Percentiles rank a stretch among this genome's conserved stretches.
Evolutionary conservation across 108 stramenopile species (phyloP).

Genomic region (Chaetoceros tenuissimus): DNA sequence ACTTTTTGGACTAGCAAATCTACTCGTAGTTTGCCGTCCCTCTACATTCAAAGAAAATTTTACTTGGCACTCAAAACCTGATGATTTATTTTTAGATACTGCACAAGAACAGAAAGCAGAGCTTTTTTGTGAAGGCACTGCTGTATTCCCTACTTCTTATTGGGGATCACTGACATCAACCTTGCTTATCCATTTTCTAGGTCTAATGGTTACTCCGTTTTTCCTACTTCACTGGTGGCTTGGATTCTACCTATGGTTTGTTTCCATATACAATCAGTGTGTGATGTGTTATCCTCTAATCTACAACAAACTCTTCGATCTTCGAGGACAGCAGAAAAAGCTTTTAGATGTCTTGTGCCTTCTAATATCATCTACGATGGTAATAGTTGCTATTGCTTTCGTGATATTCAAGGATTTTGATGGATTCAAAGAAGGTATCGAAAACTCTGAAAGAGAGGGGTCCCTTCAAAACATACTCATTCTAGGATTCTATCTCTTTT

Average conservation of each 20-base stretch:
- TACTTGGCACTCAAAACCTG: background rate
- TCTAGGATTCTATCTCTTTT: conserved; percentile 3
- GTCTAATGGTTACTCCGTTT: too few relatives aligned
- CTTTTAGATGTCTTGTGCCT: background rate
- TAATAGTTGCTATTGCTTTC: conserved; percentile 2
- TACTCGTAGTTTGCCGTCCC: conserved; percentile 1
- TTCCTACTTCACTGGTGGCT: too few relatives aligned
- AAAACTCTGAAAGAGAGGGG: background rate
- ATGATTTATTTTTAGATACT: too few relatives aligned
- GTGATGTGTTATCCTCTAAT: background rate
- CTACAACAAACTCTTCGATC: conserved; percentile 9
- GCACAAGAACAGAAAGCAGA: background rate
- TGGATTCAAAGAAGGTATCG: background rate
- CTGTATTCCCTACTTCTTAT: background rate
- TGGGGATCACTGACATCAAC: conserved; percentile 1
- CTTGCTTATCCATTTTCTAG: too few relatives aligned
- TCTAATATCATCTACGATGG: conserved; percentile 1
- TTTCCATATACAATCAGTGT: too few relatives aligned
- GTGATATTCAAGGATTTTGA: background rate
- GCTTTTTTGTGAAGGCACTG: conserved; percentile 5
- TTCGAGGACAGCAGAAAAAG: conserved; percentile 8
- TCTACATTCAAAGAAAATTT: background rate
- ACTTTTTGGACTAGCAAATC: background rate
- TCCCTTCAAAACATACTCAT: background rate
- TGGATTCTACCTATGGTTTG: too few relatives aligned